Percentiles rank a stretch among this genome's conserved stretches.
Evolutionary conservation across 345 rosid species (phyloP).

Genomic region (Hibiscus syriacus): DNA sequence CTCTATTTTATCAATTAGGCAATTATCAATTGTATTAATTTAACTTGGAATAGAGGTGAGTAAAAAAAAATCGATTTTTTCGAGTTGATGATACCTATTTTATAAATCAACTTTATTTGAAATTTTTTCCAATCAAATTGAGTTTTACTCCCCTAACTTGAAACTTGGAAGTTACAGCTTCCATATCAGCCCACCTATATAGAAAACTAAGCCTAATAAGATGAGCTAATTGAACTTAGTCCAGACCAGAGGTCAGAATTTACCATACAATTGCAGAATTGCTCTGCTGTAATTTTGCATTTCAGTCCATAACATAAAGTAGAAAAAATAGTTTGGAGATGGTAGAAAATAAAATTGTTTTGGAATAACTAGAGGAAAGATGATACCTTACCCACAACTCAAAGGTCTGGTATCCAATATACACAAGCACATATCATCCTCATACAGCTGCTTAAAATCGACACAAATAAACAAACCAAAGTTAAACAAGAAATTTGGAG

Average conservation of each 20-base stretch:
- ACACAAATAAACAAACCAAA: not conserved
- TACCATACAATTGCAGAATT: not conserved
- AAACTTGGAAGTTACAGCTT: not conserved
- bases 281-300: too few species aligned
- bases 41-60: too few species aligned
- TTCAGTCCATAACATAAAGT: too few species aligned
- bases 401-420: slow-evolving; percentile 79
- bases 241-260: not conserved
- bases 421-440: slow-evolving; percentile 82
- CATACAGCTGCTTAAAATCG: slow-evolving; percentile 53
- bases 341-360: not conserved
- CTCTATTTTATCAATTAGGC: not conserved
- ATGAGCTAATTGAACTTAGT: not conserved
- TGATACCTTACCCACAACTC: slow-evolving; percentile 77
- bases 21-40: too few species aligned
- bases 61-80: too few species aligned
- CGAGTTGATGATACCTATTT: too few species aligned
- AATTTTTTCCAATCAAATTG: too few species aligned
- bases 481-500: not conserved
- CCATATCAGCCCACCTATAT: too few species aligned
- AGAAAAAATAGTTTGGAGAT: not conserved
- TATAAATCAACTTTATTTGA: too few species aligned
- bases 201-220: too few species aligned
- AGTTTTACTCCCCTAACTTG: too few species aligned
- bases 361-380: not conserved